Conservation (phyloP, 2,329 filamentous ascomycete species). For the Phyllosticta citribraziliensis region DNA sequence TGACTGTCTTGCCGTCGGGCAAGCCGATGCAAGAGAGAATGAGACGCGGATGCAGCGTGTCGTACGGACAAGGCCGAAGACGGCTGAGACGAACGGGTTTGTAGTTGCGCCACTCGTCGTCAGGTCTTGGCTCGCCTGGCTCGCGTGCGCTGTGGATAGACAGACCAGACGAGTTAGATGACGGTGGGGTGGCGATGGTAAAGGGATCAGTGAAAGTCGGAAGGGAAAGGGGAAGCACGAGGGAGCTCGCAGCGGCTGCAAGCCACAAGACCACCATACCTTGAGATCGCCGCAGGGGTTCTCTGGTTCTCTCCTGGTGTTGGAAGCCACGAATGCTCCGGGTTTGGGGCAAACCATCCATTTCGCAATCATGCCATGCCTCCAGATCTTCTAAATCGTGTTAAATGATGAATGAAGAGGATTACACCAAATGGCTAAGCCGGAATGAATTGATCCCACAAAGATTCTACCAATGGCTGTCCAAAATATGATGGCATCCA, state of each 20-base stretch:
- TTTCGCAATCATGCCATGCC: no score
- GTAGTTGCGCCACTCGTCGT: background rate
- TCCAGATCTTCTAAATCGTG: no score
- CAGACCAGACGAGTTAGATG: background rate
- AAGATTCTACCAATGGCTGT: background rate
- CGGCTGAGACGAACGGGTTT: no score
- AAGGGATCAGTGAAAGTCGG: background rate
- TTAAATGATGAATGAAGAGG: no score
- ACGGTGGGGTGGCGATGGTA: background rate
- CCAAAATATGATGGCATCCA: background rate
- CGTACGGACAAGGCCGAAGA: no score
- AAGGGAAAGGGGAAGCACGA: background rate
- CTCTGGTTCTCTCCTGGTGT: background rate
- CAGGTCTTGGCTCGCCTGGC: background rate
- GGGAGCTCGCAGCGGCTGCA: background rate
- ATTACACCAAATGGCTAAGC: background rate
- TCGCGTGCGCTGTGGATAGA: background rate
- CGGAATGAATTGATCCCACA: background rate
- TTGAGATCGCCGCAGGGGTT: background rate
- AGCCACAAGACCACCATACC: background rate
- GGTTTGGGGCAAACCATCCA: no score
- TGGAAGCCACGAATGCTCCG: background rate
- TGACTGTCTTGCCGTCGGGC: no score
- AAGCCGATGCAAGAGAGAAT: no score
- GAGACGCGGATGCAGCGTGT: no score